These are phyloP conservation scores for Penicillium maclennaniae DNA, from an alignment of 495 filamentous ascomycete species.

Conservation along the genomic window DNA sequence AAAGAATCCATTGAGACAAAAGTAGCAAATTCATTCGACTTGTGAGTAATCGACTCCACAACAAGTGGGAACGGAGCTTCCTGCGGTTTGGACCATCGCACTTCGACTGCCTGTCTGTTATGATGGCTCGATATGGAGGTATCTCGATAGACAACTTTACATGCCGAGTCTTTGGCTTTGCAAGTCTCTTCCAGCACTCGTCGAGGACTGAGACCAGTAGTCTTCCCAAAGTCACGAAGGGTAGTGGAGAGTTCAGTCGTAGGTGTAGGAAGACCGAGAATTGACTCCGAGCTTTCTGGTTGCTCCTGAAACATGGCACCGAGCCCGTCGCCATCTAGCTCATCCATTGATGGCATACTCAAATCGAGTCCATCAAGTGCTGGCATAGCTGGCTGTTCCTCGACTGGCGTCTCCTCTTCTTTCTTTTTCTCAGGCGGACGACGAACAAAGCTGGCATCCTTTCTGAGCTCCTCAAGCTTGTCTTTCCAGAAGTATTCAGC, in stretches of 20 bases:
- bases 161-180: conserved; percentile 70
- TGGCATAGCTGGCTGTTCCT: conserved; percentile 8
- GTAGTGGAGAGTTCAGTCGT: conserved; percentile 32
- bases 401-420: conserved; percentile 12
- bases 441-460: conserved; percentile 44
- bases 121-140: conserved; percentile 69
- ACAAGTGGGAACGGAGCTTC: conserved; percentile 45
- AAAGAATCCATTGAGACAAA: conserved; percentile 69
- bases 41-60: conserved; percentile 38
- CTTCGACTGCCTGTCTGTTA: conserved; percentile 65
- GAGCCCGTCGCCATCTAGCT: conserved; percentile 54
- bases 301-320: conserved; percentile 66
- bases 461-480: conserved; percentile 62
- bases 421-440: conserved; percentile 30
- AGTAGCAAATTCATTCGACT: conserved; percentile 41
- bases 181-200: conserved; percentile 82
- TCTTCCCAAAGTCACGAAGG: conserved; percentile 81
- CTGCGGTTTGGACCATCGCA: conserved; percentile 78
- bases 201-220: conserved; percentile 64
- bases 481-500: conserved; percentile 72
- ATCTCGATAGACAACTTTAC: conserved; percentile 60
- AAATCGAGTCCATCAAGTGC: conserved; percentile 9
- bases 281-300: conserved; percentile 18
- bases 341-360: conserved; percentile 48
- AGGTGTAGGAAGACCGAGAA: conserved; percentile 21